phyloP scores from a whole-genome alignment of 352 stramenopile species.

The Phytopythium oedochilum region DNA sequence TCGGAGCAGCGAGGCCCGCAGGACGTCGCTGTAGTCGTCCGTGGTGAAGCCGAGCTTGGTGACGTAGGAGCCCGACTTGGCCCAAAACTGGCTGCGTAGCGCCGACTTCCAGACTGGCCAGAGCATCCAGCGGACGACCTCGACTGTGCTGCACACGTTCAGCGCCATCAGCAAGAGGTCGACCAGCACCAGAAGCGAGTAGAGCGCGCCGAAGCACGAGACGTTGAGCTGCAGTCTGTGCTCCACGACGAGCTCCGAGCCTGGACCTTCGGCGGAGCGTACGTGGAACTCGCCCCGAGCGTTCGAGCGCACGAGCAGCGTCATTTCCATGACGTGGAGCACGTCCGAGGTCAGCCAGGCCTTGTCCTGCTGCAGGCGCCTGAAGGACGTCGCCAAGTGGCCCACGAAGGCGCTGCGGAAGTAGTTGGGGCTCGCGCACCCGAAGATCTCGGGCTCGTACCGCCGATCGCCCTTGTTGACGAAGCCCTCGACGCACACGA shows the following conservation, averaged over 20 bases:
- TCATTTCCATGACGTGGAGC: constrained; percentile 27
- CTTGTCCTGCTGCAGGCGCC: constrained; percentile 20
- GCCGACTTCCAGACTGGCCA: constrained; percentile 23
- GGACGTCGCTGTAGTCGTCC: constrained; percentile 28
- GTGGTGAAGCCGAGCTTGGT: constrained; percentile 26
- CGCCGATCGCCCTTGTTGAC: constrained; percentile 10
- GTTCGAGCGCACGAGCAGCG: constrained; percentile 28
- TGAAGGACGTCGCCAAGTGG: constrained; percentile 6
- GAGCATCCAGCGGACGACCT: constrained; percentile 28
- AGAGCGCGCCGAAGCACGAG: constrained; percentile 37
- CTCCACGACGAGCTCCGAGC: constrained; percentile 9
- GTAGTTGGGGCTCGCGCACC: constrained; percentile 31
- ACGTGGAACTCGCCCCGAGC: constrained; percentile 14
- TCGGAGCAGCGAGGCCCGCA: constrained; percentile 30
- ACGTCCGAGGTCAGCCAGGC: constrained; percentile 18
- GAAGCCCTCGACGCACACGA: constrained; percentile 53
- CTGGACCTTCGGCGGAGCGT: neutral
- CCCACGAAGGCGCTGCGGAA: constrained; percentile 29
- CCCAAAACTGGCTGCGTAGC: constrained; percentile 10
- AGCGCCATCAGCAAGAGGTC: constrained; percentile 34
- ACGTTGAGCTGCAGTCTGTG: constrained; percentile 36
- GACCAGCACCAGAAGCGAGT: constrained; percentile 32
- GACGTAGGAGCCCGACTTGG: constrained; percentile 10
- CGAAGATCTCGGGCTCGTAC: constrained; percentile 25
- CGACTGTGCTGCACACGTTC: constrained; percentile 19